phyloP scores from a whole-genome alignment of 176 grass and related monocot species.

The Metroxylon sagu region DNA sequence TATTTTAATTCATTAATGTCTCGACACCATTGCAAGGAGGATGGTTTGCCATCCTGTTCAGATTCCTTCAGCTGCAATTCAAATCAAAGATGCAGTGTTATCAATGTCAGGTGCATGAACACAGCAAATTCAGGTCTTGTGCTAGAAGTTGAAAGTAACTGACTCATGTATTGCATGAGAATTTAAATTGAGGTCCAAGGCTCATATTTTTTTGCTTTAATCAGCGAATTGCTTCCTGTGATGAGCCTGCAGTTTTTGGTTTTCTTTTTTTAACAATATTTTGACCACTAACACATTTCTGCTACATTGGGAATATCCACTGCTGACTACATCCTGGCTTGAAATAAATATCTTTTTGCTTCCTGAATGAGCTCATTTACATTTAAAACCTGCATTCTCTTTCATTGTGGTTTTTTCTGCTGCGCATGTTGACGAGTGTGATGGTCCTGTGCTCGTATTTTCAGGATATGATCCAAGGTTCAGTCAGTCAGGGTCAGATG shows the following conservation, averaged over 20 bases:
- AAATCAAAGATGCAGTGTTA: conserved; percentile 76
- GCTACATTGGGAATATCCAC: too few relatives aligned
- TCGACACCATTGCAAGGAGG: conserved; percentile 58
- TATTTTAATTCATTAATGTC: conserved; percentile 58
- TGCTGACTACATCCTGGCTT: too few relatives aligned
- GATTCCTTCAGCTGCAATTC: conserved; percentile 60
- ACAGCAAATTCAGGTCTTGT: conserved; percentile 62
- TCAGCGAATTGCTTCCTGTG: too few relatives aligned
- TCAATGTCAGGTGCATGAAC: conserved; percentile 50
- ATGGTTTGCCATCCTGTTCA: conserved; percentile 87
- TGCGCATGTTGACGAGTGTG: neutral
- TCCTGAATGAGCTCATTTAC: neutral
- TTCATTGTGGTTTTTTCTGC: too few relatives aligned
- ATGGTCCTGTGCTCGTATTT: conserved; percentile 12
- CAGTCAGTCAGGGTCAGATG: conserved; percentile 53
- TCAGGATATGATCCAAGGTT: conserved; percentile 90
- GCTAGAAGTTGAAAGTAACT: neutral
- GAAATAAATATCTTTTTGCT: conserved; percentile 7
- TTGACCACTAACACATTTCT: too few relatives aligned
- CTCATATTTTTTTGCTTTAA: too few relatives aligned
- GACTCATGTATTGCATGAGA: too few relatives aligned
- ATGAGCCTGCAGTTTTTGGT: too few relatives aligned
- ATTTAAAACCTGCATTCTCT: neutral
- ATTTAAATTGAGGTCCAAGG: too few relatives aligned
- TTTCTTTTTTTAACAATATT: too few relatives aligned